phyloP scores from a whole-genome alignment of 805 yeast genomes.

The Wickerhamiella allomyrinae region DNA sequence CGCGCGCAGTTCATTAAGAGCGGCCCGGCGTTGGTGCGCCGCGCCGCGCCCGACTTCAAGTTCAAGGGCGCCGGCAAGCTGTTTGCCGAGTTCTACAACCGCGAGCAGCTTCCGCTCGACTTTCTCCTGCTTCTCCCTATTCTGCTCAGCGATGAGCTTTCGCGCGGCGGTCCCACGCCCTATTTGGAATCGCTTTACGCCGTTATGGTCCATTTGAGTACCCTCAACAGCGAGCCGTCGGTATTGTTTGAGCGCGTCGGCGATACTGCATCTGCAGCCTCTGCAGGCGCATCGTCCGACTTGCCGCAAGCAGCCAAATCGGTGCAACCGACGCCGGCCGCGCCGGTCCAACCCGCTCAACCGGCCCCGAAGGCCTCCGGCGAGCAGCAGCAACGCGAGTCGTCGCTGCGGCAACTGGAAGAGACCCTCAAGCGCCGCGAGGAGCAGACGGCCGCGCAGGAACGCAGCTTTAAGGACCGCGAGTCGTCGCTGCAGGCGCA shows the following conservation, averaged over 20 bases:
- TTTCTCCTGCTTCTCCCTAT: conserved; percentile 73
- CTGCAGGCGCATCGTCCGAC: too few species aligned
- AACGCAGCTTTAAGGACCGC: conserved; percentile 1
- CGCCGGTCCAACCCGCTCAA: not conserved
- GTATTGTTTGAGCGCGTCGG: not conserved
- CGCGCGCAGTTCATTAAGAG: conserved; percentile 10
- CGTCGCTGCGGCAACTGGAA: conserved; percentile 8
- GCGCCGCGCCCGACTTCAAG: conserved; percentile 19
- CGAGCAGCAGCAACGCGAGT: not conserved
- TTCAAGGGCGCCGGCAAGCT: conserved; percentile 40
- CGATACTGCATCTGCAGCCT: not conserved
- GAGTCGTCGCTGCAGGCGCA: conserved; percentile 8
- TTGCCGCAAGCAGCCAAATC: too few species aligned
- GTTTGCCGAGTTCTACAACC: conserved; percentile 50
- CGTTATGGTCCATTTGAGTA: conserved; percentile 25
- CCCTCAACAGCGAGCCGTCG: conserved; percentile 6
- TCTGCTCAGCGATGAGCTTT: conserved; percentile 71
- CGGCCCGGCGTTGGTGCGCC: conserved; percentile 10
- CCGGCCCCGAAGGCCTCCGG: not conserved
- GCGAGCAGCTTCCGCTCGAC: conserved; percentile 52
- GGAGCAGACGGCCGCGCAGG: conserved; percentile 1
- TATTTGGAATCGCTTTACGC: conserved; percentile 81
- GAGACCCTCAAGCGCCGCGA: conserved; percentile 7
- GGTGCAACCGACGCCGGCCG: too few species aligned
- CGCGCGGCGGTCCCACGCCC: conserved; percentile 61